Percentiles rank a stretch among this genome's conserved stretches.
Evolutionary conservation across 2,329 filamentous ascomycete genomes (phyloP).

Genomic region (Fusarium fujikuroi): DNA sequence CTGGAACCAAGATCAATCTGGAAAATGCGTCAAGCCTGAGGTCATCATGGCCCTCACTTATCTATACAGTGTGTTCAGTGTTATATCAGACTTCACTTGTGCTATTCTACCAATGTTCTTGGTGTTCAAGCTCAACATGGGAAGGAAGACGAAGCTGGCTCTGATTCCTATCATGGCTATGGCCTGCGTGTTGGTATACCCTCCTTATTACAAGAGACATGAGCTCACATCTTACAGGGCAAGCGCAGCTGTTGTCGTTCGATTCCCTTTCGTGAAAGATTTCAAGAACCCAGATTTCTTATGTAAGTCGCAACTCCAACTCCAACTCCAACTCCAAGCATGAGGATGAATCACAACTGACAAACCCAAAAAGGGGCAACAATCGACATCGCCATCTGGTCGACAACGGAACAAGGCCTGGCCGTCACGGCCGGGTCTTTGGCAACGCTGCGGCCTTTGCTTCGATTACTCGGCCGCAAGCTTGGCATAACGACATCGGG

Average conservation of each 20-base stretch:
- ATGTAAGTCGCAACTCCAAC: constrained; percentile 46
- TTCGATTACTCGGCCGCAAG: constrained; percentile 48
- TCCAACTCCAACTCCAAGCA: not conserved
- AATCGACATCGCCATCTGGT: constrained; percentile 60
- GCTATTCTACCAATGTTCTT: constrained; percentile 65
- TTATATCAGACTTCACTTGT: constrained; percentile 62
- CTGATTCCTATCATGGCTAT: constrained; percentile 64
- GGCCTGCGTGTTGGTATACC: constrained; percentile 59
- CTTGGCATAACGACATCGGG: constrained; percentile 45
- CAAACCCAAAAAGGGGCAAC: constrained; percentile 47
- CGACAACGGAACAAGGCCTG: constrained; percentile 58
- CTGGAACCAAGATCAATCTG: constrained; percentile 51
- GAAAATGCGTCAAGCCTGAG: constrained; percentile 52
- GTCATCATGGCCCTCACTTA: constrained; percentile 64
- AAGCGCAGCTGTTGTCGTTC: constrained; percentile 56
- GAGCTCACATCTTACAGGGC: constrained; percentile 48
- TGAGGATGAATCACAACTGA: constrained; percentile 8
- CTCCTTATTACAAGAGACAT: not conserved
- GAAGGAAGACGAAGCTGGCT: constrained; percentile 60
- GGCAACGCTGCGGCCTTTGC: constrained; percentile 59
- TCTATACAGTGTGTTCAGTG: constrained; percentile 61
- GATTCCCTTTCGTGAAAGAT: constrained; percentile 52
- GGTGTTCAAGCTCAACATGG: constrained; percentile 66
- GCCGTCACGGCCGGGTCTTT: constrained; percentile 61
- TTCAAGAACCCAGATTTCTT: constrained; percentile 56